These are phyloP conservation scores for Lodderomyces pseudojiufengensis DNA, from an alignment of 1,139 yeast species.

Conservation along the genomic window DNA sequence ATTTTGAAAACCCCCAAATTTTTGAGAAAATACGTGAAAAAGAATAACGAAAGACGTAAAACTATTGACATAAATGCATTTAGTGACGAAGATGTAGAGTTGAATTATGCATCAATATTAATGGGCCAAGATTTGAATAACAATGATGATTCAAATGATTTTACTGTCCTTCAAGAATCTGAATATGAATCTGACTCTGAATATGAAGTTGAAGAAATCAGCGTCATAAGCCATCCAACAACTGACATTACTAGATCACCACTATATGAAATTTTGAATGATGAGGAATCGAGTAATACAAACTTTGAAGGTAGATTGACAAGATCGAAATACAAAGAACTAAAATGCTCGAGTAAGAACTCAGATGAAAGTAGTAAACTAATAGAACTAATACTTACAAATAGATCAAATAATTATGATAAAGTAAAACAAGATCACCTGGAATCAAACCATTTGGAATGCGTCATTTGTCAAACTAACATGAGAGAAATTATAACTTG, in stretches of 20 bases:
- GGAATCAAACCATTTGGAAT: slow-evolving; percentile 33
- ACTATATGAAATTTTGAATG: slow-evolving; percentile 28
- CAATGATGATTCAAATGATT: slow-evolving; percentile 47
- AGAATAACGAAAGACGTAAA: slow-evolving; percentile 6
- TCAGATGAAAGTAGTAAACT: slow-evolving; percentile 19
- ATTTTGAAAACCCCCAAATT: slow-evolving; percentile 24
- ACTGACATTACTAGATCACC: slow-evolving; percentile 6
- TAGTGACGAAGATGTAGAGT: slow-evolving; percentile 21
- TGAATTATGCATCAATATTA: slow-evolving; percentile 23
- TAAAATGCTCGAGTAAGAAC: background rate
- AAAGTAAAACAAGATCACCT: background rate
- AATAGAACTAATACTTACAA: slow-evolving; percentile 17
- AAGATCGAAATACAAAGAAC: slow-evolving; percentile 34
- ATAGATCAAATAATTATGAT: slow-evolving; percentile 10
- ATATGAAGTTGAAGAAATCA: slow-evolving; percentile 15
- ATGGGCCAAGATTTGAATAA: slow-evolving; percentile 37
- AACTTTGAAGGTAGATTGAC: slow-evolving; percentile 32
- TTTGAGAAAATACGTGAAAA: slow-evolving; percentile 21
- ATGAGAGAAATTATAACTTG: slow-evolving; percentile 77
- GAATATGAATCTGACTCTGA: slow-evolving; percentile 15
- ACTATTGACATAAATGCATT: slow-evolving; percentile 20
- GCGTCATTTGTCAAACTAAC: slow-evolving; percentile 80
- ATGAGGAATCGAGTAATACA: slow-evolving; percentile 34
- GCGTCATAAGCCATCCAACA: background rate
- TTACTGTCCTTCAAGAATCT: slow-evolving; percentile 15